Percentiles rank a stretch among this genome's conserved stretches.
Conservation (phyloP, 2,329 filamentous ascomycete species). For the Pyrenophora tritici-repentis region DNA sequence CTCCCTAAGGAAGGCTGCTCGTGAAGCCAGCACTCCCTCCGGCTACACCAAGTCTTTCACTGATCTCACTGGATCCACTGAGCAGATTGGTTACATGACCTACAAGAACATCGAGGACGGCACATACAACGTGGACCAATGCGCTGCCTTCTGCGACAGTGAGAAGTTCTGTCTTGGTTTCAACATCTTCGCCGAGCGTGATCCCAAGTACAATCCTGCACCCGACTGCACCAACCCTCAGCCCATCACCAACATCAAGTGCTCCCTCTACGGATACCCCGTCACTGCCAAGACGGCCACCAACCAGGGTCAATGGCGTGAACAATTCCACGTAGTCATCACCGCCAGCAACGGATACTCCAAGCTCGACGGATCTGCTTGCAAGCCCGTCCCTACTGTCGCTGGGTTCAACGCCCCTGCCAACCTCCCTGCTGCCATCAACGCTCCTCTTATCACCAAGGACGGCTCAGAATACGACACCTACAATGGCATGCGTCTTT, state of each 20-base stretch:
- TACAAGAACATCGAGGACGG: constrained; percentile 28
- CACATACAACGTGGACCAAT: constrained; percentile 21
- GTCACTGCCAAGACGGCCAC: constrained; percentile 23
- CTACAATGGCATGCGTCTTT: constrained; percentile 38
- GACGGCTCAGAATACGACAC: constrained; percentile 20
- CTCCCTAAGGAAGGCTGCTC: constrained; percentile 16
- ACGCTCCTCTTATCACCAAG: constrained; percentile 26
- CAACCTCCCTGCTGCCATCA: constrained; percentile 31
- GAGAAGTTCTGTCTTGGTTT: constrained; percentile 35
- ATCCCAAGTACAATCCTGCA: constrained; percentile 23
- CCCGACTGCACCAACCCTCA: constrained; percentile 23
- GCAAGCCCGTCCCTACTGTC: constrained; percentile 9
- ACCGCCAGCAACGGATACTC: constrained; percentile 38
- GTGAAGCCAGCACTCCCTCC: constrained; percentile 9
- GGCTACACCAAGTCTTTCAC: constrained; percentile 28
- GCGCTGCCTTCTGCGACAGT: constrained; percentile 28
- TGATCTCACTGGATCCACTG: constrained; percentile 19
- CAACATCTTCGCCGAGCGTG: constrained; percentile 39
- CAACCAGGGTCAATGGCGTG: constrained; percentile 31
- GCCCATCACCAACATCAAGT: constrained; percentile 35
- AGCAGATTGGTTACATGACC: constrained; percentile 37
- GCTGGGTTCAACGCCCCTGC: constrained; percentile 24
- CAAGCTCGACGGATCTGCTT: constrained; percentile 14
- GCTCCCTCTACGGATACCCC: constrained; percentile 36
- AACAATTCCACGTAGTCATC: constrained; percentile 35